Conservation (phyloP, 1,284 basidiomycete genomes). For the Pseudozyma hubeiensis region DNA sequence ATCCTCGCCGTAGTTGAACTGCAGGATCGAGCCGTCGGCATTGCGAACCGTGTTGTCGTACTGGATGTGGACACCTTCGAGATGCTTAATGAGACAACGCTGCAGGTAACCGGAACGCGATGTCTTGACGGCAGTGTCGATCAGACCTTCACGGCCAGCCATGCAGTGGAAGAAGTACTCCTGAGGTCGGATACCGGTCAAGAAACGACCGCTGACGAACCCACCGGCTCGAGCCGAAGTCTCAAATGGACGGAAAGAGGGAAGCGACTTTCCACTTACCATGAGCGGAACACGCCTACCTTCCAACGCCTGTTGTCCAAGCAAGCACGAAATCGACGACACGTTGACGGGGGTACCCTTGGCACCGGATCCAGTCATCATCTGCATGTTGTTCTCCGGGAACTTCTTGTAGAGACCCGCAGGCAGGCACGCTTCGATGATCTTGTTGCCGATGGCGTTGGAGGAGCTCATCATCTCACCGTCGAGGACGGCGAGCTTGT, state of each 20-base stretch:
- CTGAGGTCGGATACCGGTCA: slow-evolving; percentile 97
- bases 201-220: slow-evolving; percentile 99
- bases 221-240: slow-evolving; percentile 97
- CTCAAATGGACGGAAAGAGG: slow-evolving; percentile 96
- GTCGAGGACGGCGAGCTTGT: slow-evolving; percentile 97
- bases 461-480: slow-evolving; percentile 76
- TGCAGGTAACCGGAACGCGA: slow-evolving; percentile 98
- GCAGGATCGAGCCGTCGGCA: slow-evolving; percentile 89
- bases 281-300: slow-evolving; percentile 98
- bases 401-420: slow-evolving; percentile 79
- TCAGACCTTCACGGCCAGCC: slow-evolving; percentile 98
- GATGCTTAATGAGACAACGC: slow-evolving; percentile 96
- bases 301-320: slow-evolving; percentile 97
- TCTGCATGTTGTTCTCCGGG: slow-evolving; percentile 99
- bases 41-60: slow-evolving; percentile 99
- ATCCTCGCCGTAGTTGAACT: slow-evolving; percentile 98
- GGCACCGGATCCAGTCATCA: slow-evolving; percentile 97
- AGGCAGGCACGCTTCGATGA: slow-evolving; percentile 81
- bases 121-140: slow-evolving; percentile 99
- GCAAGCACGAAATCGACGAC: slow-evolving; percentile 93
- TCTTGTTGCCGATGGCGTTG: slow-evolving; percentile 84
- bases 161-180: slow-evolving; percentile 99
- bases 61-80: slow-evolving; percentile 94
- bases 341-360: slow-evolving; percentile 98
- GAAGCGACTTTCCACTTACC: slow-evolving; percentile 98